Percentiles rank a stretch among this genome's conserved stretches.
phyloP scores from a whole-genome alignment of 345 rosid species.

The Eucalyptus grandis region DNA sequence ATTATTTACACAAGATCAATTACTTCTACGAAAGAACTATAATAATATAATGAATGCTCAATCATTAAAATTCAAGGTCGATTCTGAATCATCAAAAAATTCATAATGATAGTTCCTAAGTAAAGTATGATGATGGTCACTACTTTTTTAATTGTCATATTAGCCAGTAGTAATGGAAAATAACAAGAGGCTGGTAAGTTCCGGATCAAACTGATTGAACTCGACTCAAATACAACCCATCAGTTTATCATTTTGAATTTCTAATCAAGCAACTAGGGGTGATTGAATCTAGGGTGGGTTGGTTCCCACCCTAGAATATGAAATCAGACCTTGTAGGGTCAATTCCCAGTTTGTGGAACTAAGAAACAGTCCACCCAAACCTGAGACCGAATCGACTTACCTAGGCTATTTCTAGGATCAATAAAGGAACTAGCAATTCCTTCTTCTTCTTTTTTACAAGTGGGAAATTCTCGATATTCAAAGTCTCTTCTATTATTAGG shows the following conservation, averaged over 20 bases:
- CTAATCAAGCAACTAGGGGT: not conserved
- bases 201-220: not conserved
- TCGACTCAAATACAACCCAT: not conserved
- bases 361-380: not conserved
- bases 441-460: not conserved
- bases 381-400: rapidly evolving
- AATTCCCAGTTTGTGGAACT: not conserved
- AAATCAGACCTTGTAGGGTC: not conserved
- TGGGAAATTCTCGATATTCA: not conserved
- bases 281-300: not conserved
- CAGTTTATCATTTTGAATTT: not conserved
- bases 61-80: not conserved
- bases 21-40: not conserved
- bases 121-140: not conserved
- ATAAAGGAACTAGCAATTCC: not conserved
- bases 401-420: not conserved
- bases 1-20: not conserved
- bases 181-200: not conserved
- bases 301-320: not conserved
- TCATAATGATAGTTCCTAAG: not conserved
- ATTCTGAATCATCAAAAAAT: not conserved
- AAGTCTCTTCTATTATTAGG: not conserved
- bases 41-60: not conserved
- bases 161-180: not conserved
- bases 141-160: not conserved